Evolutionary conservation across 2,329 filamentous ascomycete genomes (phyloP).

Genomic region (Paramyrothecium roridum): DNA sequence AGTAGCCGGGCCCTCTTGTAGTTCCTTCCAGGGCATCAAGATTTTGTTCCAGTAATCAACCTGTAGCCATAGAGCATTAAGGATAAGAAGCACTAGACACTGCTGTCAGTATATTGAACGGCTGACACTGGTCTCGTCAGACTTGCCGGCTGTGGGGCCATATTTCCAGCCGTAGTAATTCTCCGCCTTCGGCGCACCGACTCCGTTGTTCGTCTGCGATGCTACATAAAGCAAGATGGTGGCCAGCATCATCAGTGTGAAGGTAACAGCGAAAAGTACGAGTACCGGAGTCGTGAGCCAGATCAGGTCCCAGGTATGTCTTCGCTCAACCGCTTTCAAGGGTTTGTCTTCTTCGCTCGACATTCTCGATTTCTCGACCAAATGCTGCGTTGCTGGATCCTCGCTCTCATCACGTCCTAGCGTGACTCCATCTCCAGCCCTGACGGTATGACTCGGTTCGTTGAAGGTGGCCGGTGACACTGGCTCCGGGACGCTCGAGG

Average conservation of each 20-base stretch:
- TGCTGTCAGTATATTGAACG: background rate
- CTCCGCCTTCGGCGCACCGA: slow-evolving; percentile 12
- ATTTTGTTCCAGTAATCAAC: background rate
- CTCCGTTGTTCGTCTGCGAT: slow-evolving; percentile 12
- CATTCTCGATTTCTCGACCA: background rate
- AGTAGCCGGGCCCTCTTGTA: background rate
- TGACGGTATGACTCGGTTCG: background rate
- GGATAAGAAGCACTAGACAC: background rate
- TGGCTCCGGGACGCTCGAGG: background rate
- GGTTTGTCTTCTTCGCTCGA: background rate
- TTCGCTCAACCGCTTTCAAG: background rate
- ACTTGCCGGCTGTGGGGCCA: background rate
- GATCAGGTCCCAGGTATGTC: slow-evolving; percentile 14
- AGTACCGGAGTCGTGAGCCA: slow-evolving; percentile 14
- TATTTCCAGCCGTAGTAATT: slow-evolving; percentile 1
- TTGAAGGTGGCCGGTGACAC: background rate
- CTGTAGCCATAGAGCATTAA: background rate
- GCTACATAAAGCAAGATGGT: slow-evolving; percentile 16
- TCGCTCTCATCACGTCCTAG: background rate
- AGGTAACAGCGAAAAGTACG: slow-evolving; percentile 12
- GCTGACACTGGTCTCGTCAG: background rate
- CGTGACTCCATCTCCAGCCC: background rate
- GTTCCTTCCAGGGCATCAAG: background rate
- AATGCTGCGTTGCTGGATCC: background rate
- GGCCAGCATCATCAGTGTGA: slow-evolving; percentile 13